Evolutionary conservation across 352 stramenopile genomes (phyloP), one percentile per base, ranked within the genome.

Genomic region (Phytophthora ramorum): DNA sequence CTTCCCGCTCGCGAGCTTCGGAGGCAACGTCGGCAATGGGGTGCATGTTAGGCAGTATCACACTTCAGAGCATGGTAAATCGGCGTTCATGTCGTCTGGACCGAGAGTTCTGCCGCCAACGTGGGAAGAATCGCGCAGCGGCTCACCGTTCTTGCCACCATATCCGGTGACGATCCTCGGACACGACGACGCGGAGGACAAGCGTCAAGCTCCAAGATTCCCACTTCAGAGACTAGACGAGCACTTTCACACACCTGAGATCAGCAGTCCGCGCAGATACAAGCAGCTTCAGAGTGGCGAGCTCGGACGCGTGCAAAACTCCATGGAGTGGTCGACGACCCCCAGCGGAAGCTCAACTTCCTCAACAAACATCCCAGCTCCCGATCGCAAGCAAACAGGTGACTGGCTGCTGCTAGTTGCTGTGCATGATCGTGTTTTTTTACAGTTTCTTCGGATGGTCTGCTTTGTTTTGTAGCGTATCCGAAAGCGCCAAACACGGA

Each of bases 111-210:
- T 92, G 35, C 84, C 84, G n/a, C 78, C 76, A 0, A 92, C 84
- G 12, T 92, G 84, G 84, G 84, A 92, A 57, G 40, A 59, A 41
- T 78, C 74, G 8, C 47, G 41, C 4, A 50, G 71, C 28, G 67
- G 76, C 6, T 82, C 73, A 7, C 84, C 84, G 6, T 92, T 92
- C 50, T 73, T 91, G 35, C 69, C 71, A 16, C 73, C 78, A 7
- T 87, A 89, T 59, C 84, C 84, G 8, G 81, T 91, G 4, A 72
- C 66, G 4, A 63, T 89, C 24, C 66, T 87, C 9, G 58, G 52
- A 41, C 58, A 32, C 28, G 69, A 66, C 54, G 35, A 83, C 62
- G 53, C 57, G 60, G 60, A 80, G 71, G 47, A 79, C 66, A 62
- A 73, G 54, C 24, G 47, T 55, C 24, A 64, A 69, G 24, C 55